phyloP scores from a whole-genome alignment of 2,329 filamentous ascomycete species.

The Beauveria sp. region DNA sequence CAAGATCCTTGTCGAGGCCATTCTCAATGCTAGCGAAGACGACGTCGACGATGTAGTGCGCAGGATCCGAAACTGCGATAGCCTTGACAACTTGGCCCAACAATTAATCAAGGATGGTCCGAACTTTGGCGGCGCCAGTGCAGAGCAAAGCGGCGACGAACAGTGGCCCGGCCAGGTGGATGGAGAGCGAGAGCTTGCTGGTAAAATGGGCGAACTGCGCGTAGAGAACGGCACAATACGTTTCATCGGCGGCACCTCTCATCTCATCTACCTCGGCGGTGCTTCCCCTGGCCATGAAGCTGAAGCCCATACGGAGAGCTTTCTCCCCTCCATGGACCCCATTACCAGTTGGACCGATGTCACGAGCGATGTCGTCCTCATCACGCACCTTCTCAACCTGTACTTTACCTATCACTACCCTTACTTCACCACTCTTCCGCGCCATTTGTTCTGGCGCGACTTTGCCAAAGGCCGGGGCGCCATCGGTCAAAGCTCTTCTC shows the following conservation, averaged over 20 bases:
- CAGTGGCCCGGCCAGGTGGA: constrained; percentile 35
- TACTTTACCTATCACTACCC: constrained; percentile 98
- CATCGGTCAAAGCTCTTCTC: constrained; percentile 51
- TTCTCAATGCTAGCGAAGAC: constrained; percentile 84
- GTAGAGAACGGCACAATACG: constrained; percentile 81
- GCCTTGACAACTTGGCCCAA: constrained; percentile 48
- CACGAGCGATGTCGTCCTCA: constrained; percentile 68
- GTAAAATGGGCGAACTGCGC: constrained; percentile 87
- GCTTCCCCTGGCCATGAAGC: constrained; percentile 30
- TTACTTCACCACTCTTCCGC: constrained; percentile 88
- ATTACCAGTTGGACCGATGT: constrained; percentile 83
- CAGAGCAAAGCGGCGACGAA: constrained; percentile 31
- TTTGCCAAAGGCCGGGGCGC: constrained; percentile 64
- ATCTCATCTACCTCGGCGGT: constrained; percentile 72
- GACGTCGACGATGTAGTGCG: constrained; percentile 75
- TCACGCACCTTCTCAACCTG: constrained; percentile 88
- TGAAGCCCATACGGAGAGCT: constrained; percentile 37
- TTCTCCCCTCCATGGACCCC: constrained; percentile 54
- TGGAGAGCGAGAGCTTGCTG: constrained; percentile 73
- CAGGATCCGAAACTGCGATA: constrained; percentile 81
- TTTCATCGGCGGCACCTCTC: constrained; percentile 91
- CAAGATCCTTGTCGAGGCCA: constrained; percentile 86
- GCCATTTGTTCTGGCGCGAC: constrained; percentile 77
- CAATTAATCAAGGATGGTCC: constrained; percentile 33
- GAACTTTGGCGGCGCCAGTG: constrained; percentile 16